A percentile compares a stretch with the other conserved stretches of the same genome.
Evolutionary conservation across 257 asterid genomes (phyloP).

Genomic region (Gardenia jasminoides): DNA sequence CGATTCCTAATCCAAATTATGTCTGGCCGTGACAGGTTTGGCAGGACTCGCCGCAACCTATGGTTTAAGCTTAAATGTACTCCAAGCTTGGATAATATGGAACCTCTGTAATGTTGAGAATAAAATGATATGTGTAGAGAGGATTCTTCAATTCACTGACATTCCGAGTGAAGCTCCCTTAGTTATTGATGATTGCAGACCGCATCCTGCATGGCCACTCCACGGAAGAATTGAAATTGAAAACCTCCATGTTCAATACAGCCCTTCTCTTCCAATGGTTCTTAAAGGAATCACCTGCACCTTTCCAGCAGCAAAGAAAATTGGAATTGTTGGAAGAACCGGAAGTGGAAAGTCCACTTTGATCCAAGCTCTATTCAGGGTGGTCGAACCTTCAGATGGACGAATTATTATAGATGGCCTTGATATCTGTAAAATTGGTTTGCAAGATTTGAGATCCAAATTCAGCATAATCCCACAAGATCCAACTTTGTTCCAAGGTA

Average conservation of each 20-base stretch:
- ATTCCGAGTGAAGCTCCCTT: conserved; percentile 73
- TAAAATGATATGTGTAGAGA: conserved; percentile 80
- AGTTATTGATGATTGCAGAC: conserved; percentile 49
- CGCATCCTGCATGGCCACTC: conserved; percentile 59
- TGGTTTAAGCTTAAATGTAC: conserved; percentile 70
- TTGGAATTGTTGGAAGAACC: conserved; percentile 80
- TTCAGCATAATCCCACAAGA: conserved; percentile 85
- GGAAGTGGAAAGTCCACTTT: conserved; percentile 89
- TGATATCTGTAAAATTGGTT: conserved; percentile 61
- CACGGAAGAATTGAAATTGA: conserved; percentile 58
- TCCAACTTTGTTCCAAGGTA: conserved; percentile 79
- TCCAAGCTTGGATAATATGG: conserved; percentile 92
- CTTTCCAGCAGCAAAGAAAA: conserved; percentile 58
- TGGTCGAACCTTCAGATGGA: conserved; percentile 67
- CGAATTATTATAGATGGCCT: conserved; percentile 60
- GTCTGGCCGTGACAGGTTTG: conserved; percentile 45
- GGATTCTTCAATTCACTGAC: conserved; percentile 65
- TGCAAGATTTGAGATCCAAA: conserved; percentile 71
- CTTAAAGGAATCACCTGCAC: conserved; percentile 71
- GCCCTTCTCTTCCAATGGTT: conserved; percentile 63
- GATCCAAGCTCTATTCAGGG: conserved; percentile 82
- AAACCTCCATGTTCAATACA: conserved; percentile 66
- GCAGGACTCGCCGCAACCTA: conserved; percentile 88
- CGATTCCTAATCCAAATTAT: neutral
- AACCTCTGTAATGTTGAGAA: conserved; percentile 85